Base-by-base conservation (phyloP, 169 alveolate genomes). In the Plasmodium yoelii region DNA sequence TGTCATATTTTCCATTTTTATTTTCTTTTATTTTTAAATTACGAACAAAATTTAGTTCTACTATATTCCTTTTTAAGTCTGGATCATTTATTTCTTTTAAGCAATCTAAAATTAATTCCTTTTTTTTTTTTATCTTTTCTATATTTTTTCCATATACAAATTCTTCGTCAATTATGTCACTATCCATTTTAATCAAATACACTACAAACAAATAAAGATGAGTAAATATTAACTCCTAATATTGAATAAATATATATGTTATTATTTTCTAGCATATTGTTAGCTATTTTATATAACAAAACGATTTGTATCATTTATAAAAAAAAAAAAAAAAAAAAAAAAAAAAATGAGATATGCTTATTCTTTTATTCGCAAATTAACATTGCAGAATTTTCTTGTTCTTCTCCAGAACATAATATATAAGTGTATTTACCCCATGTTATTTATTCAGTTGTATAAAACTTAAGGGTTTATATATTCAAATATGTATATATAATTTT, bases 41-140 rank as follows among this genome's bases (percentile, higher is more conserved):
- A 13, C 92, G 88, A 47, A 95, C 95, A 70, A 95, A 95, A 42
- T 92, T 93, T 51, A 94, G 84, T 24, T 94, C 65, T 24, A 95
- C 97, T 53, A 95, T 95, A 18, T 95, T 95, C 63, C 89, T 94
- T 73, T 93, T 91, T 67, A 95, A 84, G 42, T 95, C 97, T 13
- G 97, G 97, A 34, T 95, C 97, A 12, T 80, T 82, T 65, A 95
- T 95, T 87, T 72, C 77, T 68, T 65, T 72, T 44, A 91, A 82
- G 39, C 90, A 67, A 39, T 34, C 87, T 53, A 92, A 49, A 51
- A 92, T 74, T 53, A 74, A 67, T 39, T 87, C 89, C 5, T 61
- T 77, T 28, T 87, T 92, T 49, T 80, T 80, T 67, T 65, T 80
- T 80, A 80, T 67, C n/a, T 80, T 80, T 49, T 55, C 63, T 8